A percentile compares a stretch with the other conserved stretches of the same genome.
These are phyloP conservation scores for Wakefieldia striispora DNA, from an alignment of 768 basidiomycete genomes.

Conservation along the genomic window DNA sequence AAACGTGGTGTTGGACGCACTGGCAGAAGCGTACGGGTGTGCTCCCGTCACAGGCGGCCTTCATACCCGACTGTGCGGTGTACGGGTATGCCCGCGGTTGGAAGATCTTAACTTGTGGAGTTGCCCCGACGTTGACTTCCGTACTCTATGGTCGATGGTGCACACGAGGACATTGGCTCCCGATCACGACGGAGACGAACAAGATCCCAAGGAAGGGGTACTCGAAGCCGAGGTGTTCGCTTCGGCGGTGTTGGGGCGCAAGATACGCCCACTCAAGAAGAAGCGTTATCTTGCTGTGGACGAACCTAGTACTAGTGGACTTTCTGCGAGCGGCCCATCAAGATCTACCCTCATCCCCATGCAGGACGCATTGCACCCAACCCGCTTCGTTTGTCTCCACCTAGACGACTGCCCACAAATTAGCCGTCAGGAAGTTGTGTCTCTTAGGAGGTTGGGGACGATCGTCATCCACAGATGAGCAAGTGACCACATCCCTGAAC, in stretches of 20 bases:
- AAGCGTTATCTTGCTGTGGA: slow-evolving; percentile 15
- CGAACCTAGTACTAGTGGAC: not conserved
- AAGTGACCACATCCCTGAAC: not conserved
- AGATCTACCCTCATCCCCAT: slow-evolving; percentile 37
- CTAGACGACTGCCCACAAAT: slow-evolving; percentile 42
- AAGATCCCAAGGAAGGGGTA: not conserved
- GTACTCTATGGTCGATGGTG: slow-evolving; percentile 37
- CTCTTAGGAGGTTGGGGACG: slow-evolving; percentile 37
- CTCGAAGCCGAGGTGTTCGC: slow-evolving; percentile 21
- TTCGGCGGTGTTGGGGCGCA: slow-evolving; percentile 26
- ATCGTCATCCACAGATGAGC: slow-evolving; percentile 24
- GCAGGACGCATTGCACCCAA: slow-evolving; percentile 35
- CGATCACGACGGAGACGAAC: slow-evolving; percentile 15
- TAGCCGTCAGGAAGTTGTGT: slow-evolving; percentile 35
- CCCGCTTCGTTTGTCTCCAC: slow-evolving; percentile 40
- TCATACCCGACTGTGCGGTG: slow-evolving; percentile 28
- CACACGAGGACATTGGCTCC: slow-evolving; percentile 28
- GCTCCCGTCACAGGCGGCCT: slow-evolving; percentile 11
- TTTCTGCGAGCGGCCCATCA: slow-evolving; percentile 18
- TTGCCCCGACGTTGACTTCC: slow-evolving; percentile 44
- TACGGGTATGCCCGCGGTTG: slow-evolving; percentile 49
- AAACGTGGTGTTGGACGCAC: slow-evolving; percentile 37
- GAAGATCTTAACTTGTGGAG: slow-evolving; percentile 52
- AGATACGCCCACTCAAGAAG: slow-evolving; percentile 39
- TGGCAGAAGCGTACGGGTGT: slow-evolving; percentile 38